Evolutionary conservation across 148 eudicot genomes (phyloP).

Genomic region (Camellia lanceoleosa): DNA sequence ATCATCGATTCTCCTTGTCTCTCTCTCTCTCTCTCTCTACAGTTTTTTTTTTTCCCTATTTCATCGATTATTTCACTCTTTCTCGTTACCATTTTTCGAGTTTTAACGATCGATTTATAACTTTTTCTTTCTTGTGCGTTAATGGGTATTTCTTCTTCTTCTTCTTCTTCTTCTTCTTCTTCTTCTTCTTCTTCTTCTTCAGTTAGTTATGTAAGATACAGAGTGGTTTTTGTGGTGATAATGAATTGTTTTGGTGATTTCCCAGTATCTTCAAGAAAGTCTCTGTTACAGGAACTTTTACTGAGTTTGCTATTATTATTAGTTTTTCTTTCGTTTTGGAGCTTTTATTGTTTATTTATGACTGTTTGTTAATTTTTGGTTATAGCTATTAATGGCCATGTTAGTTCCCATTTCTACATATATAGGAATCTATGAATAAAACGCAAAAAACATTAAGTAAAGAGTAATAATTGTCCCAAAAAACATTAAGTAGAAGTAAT

Average conservation of each 20-base stretch:
- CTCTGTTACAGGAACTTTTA: not conserved
- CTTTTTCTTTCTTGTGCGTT: not conserved
- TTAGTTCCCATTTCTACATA: not conserved
- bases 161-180: not conserved
- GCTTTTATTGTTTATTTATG: not conserved
- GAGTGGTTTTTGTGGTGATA: conserved; percentile 2
- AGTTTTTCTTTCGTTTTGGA: not conserved
- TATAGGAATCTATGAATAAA: not conserved
- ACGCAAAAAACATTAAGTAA: not conserved
- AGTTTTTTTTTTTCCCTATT: not conserved
- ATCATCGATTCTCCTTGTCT: not conserved
- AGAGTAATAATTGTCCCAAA: no score
- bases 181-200: not conserved
- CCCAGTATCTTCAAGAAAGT: not conserved
- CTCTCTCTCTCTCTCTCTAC: not conserved
- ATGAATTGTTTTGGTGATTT: conserved; percentile 1
- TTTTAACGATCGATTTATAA: not conserved
- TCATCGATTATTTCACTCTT: not conserved
- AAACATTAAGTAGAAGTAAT: not conserved
- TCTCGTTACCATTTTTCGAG: not conserved
- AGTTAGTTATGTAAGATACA: not conserved
- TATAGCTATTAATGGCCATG: conserved; percentile 2
- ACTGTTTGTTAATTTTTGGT: conserved; percentile 6
- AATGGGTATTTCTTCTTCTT: not conserved
- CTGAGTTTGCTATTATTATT: not conserved